Evolutionary conservation across 2,329 filamentous ascomycete genomes (phyloP).

Genomic region (Onygenales sp.): DNA sequence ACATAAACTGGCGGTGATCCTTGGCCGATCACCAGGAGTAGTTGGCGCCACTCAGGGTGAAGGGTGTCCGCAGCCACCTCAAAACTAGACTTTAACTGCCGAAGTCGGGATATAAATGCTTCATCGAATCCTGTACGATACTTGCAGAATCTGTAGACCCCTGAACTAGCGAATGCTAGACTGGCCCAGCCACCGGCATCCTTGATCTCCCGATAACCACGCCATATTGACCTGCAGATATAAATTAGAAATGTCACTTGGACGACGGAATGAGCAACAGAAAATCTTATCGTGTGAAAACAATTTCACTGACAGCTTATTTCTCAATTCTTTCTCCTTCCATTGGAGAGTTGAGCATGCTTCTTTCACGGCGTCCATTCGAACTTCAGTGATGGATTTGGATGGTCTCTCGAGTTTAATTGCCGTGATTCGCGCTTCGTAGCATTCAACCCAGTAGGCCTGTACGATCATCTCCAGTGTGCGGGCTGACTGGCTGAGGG

Average conservation of each 20-base stretch:
- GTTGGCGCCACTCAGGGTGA: slow-evolving; percentile 44
- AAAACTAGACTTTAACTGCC: slow-evolving; percentile 37
- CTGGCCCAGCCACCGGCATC: slow-evolving; percentile 47
- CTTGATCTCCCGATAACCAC: slow-evolving; percentile 51
- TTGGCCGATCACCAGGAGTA: slow-evolving; percentile 23
- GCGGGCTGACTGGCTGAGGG: slow-evolving; percentile 43
- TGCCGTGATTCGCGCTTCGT: slow-evolving; percentile 41
- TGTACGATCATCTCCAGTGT: slow-evolving; percentile 51
- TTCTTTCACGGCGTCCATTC: slow-evolving; percentile 44
- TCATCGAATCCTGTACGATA: slow-evolving; percentile 46
- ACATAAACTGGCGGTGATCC: slow-evolving; percentile 9
- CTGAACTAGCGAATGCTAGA: slow-evolving; percentile 48
- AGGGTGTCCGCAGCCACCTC: slow-evolving; percentile 46
- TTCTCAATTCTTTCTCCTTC: slow-evolving; percentile 49
- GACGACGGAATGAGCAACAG: neutral
- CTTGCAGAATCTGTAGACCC: slow-evolving; percentile 52
- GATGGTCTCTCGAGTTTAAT: slow-evolving; percentile 30
- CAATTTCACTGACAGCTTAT: slow-evolving; percentile 21
- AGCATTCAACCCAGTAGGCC: slow-evolving; percentile 48
- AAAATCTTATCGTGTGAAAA: too few relatives aligned
- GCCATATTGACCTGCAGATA: slow-evolving; percentile 39
- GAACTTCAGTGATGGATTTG: slow-evolving; percentile 38
- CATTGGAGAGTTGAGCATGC: slow-evolving; percentile 46
- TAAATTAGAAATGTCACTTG: neutral
- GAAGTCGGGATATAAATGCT: slow-evolving; percentile 41